Conservation (phyloP, 139 green algal species). For the Volvox reticuliferus region DNA sequence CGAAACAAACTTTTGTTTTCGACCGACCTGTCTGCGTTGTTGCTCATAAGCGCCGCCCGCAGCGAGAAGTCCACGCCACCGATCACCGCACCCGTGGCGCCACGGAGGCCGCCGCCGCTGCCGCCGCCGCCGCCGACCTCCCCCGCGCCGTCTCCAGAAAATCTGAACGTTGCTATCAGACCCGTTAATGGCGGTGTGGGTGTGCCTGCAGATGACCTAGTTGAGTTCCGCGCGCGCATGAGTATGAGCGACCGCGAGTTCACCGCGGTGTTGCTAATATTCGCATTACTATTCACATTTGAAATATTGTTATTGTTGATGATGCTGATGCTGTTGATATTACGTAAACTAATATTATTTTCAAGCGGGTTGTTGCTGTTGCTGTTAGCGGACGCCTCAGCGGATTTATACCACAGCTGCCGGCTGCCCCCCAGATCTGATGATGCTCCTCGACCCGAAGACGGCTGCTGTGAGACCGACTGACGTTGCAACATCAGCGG, state of each 20-base stretch:
- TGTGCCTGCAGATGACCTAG: conserved; percentile 2
- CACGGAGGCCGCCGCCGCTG: neutral
- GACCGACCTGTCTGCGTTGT: too few relatives aligned
- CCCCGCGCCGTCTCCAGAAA: neutral
- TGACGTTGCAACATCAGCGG: neutral
- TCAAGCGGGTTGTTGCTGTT: conserved; percentile 1
- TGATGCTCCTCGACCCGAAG: neutral
- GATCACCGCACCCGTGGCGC: neutral
- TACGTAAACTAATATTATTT: too few relatives aligned
- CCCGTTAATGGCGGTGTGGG: conserved; percentile 30
- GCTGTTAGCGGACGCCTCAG: neutral
- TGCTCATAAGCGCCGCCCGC: neutral
- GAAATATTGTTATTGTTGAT: too few relatives aligned
- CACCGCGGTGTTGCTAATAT: too few relatives aligned
- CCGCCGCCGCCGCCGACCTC: neutral
- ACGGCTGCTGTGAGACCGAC: neutral
- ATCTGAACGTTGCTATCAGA: conserved; percentile 4
- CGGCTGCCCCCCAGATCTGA: neutral
- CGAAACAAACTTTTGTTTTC: too few relatives aligned
- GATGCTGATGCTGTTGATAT: too few relatives aligned
- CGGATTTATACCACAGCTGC: neutral
- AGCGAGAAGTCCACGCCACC: neutral
- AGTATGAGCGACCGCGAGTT: conserved; percentile 16
- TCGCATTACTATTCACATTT: too few relatives aligned
- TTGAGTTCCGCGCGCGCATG: neutral